Conservation (phyloP, 2,329 filamentous ascomycete species). For the Pestalotiopsis sp. region DNA sequence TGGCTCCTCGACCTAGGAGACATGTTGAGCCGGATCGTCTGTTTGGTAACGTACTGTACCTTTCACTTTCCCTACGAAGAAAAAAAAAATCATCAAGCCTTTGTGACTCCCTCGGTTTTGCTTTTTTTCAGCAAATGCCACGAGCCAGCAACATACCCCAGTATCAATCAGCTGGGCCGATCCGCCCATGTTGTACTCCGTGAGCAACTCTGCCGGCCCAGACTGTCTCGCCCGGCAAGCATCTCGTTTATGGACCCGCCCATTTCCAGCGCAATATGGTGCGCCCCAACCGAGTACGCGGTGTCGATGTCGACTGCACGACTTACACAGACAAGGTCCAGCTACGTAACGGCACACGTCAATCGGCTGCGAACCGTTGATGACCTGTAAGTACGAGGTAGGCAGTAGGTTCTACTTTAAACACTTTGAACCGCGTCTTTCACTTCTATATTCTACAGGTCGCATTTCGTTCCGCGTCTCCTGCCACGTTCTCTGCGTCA, state of each 20-base stretch:
- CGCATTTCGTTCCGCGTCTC: not conserved
- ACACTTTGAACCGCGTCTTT: not conserved
- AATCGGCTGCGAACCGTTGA: conserved; percentile 1
- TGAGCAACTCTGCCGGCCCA: not conserved
- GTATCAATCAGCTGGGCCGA: not conserved
- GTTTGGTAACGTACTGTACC: not conserved
- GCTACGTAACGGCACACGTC: not conserved
- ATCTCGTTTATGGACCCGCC: not conserved
- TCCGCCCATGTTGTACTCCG: conserved; percentile 11
- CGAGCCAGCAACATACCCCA: not conserved
- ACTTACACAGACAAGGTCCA: not conserved
- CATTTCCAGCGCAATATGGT: not conserved
- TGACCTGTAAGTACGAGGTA: not conserved
- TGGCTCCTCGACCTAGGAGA: not conserved
- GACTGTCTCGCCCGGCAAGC: conserved; percentile 4
- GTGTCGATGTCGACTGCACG: not conserved
- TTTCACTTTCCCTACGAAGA: no score
- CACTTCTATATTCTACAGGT: not conserved
- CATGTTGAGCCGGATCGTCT: conserved; percentile 10
- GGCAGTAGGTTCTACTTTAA: not conserved
- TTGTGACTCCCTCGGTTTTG: not conserved
- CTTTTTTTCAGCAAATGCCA: not conserved
- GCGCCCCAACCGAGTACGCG: not conserved
- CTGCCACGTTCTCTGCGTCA: not conserved
- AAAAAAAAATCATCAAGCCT: not conserved